phyloP scores from a whole-genome alignment of 2,329 filamentous ascomycete genomes.

The Fusarium tuaranense region DNA sequence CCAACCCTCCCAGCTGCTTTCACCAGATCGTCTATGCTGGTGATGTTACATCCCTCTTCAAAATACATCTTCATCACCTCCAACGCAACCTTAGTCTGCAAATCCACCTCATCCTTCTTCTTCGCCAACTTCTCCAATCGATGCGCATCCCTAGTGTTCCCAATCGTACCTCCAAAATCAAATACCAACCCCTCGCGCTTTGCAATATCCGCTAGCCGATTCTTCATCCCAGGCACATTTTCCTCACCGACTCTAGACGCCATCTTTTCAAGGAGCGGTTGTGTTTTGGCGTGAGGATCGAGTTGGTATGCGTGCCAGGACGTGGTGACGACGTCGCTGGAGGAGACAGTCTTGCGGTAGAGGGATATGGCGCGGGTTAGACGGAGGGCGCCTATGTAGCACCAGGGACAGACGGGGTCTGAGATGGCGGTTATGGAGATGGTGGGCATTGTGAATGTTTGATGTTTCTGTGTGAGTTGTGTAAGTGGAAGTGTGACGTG shows the following conservation, averaged over 20 bases:
- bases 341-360: conserved; percentile 72
- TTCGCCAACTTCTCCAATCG: conserved; percentile 76
- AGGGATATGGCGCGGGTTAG: conserved; percentile 77
- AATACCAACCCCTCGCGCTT: conserved; percentile 78
- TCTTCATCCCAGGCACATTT: conserved; percentile 66
- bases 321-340: conserved; percentile 76
- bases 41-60: conserved; percentile 73
- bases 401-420: conserved; percentile 85
- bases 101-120: conserved; percentile 50
- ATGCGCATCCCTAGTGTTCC: conserved; percentile 60
- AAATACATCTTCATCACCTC: conserved; percentile 76
- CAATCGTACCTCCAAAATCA: conserved; percentile 64
- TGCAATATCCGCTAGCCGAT: conserved; percentile 69
- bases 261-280: conserved; percentile 65
- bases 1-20: conserved; percentile 66
- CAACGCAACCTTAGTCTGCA: conserved; percentile 71
- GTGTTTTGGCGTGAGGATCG: conserved; percentile 70
- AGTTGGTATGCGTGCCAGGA: conserved; percentile 87
- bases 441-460: conserved; percentile 69
- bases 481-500: not conserved
- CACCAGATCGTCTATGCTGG: conserved; percentile 63
- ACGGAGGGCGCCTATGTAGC: conserved; percentile 84
- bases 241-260: conserved; percentile 74
- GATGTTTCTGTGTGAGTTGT: not conserved
- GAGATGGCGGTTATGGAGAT: conserved; percentile 83